A percentile compares a stretch with the other conserved stretches of the same genome.
These are phyloP conservation scores for Ceratocystis albifundus DNA, from an alignment of 2,329 filamentous ascomycete species.

Conservation along the genomic window DNA sequence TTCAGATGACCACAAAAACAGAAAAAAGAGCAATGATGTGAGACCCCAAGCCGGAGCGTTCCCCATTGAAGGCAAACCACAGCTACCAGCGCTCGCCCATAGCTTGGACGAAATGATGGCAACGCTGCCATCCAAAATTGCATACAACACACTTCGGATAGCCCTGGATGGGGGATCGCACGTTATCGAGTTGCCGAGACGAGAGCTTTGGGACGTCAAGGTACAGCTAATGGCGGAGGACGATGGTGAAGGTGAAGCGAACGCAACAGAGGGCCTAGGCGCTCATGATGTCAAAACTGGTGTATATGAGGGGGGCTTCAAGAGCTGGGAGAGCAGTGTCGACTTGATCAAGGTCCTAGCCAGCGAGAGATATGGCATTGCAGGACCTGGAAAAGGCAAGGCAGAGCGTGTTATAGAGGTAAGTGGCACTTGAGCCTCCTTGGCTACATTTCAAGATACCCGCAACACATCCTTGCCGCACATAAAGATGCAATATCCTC, in stretches of 20 bases:
- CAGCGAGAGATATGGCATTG: slow-evolving; percentile 31
- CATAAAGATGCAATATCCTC: not conserved
- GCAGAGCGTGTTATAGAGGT: slow-evolving; percentile 45
- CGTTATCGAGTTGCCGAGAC: slow-evolving; percentile 50
- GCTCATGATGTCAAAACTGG: slow-evolving; percentile 67
- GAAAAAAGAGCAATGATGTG: slow-evolving; percentile 25
- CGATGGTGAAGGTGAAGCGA: slow-evolving; percentile 33
- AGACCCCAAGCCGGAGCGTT: slow-evolving; percentile 39
- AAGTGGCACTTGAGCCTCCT: slow-evolving; percentile 26
- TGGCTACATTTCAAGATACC: not conserved
- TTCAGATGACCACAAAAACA: slow-evolving; percentile 16
- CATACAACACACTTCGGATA: slow-evolving; percentile 52
- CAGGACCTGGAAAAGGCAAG: slow-evolving; percentile 27
- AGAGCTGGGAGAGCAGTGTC: slow-evolving; percentile 79
- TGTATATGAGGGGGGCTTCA: slow-evolving; percentile 78
- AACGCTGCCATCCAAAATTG: slow-evolving; percentile 59
- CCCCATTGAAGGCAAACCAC: slow-evolving; percentile 49
- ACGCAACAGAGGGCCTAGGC: slow-evolving; percentile 39
- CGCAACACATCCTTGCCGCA: not conserved
- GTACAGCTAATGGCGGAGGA: slow-evolving; percentile 70
- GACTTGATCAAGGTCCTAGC: slow-evolving; percentile 62
- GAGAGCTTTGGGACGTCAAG: slow-evolving; percentile 71
- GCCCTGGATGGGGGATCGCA: slow-evolving; percentile 31
- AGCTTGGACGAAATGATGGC: slow-evolving; percentile 41
- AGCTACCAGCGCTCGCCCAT: slow-evolving; percentile 45